Evolutionary conservation across 768 basidiomycete genomes (phyloP).

Genomic region (Termitomyces heimii): DNA sequence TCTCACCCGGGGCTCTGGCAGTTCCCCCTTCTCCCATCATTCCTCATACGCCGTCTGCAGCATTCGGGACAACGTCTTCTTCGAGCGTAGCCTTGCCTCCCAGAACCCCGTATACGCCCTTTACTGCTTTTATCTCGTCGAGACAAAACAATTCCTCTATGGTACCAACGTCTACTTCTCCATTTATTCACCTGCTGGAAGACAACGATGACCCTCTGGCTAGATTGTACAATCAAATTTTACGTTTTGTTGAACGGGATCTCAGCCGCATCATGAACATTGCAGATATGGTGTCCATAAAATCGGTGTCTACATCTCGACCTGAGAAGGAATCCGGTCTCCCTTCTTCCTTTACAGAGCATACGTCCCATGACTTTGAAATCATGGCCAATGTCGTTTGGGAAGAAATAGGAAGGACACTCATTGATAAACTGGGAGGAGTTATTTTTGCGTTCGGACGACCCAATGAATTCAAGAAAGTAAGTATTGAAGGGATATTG

Average conservation of each 20-base stretch:
- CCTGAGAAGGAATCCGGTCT: constrained; percentile 12
- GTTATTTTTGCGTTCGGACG: constrained; percentile 88
- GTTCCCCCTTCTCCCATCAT: constrained; percentile 69
- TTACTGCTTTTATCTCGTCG: constrained; percentile 46
- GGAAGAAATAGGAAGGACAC: constrained; percentile 73
- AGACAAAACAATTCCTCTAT: constrained; percentile 24
- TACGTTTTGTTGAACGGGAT: constrained; percentile 77
- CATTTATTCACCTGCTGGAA: constrained; percentile 52
- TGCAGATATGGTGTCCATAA: constrained; percentile 61
- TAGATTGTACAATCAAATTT: constrained; percentile 72
- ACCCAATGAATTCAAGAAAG: constrained; percentile 86
- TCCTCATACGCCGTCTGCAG: constrained; percentile 68
- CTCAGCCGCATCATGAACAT: constrained; percentile 69
- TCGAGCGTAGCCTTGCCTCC: constrained; percentile 25
- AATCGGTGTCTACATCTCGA: constrained; percentile 26
- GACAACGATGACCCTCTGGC: constrained; percentile 65
- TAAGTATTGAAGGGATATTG: constrained; percentile 24
- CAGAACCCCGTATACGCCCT: constrained; percentile 45
- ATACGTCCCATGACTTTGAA: constrained; percentile 46
- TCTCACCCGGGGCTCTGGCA: constrained; percentile 63
- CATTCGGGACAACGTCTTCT: constrained; percentile 21
- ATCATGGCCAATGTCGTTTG: constrained; percentile 87
- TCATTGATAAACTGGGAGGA: constrained; percentile 81
- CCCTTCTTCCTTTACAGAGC: neutral
- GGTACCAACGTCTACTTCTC: constrained; percentile 18